Evolutionary conservation across 306 rosid species (phyloP).

Genomic region (Astragalus membranaceus): DNA sequence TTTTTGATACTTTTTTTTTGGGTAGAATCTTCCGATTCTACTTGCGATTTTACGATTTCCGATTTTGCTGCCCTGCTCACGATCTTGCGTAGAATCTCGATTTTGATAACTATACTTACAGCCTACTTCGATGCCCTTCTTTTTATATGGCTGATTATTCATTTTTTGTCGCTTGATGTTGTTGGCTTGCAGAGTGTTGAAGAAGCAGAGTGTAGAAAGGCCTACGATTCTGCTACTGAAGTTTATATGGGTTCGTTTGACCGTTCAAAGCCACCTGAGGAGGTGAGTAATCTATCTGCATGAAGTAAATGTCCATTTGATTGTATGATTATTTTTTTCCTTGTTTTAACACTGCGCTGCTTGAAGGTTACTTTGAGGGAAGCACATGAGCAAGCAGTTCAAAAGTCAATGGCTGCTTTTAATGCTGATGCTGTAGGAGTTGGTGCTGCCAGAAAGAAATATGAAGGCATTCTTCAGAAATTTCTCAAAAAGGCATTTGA

Average conservation of each 20-base stretch:
- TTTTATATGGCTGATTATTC: background rate
- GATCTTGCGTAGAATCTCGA: too few relatives aligned
- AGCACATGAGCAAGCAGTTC: slow-evolving; percentile 84
- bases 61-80: too few relatives aligned
- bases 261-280: slow-evolving; percentile 77
- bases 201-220: slow-evolving; percentile 86
- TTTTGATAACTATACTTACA: too few relatives aligned
- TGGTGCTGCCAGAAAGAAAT: slow-evolving; percentile 83
- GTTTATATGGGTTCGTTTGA: slow-evolving; percentile 71
- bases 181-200: slow-evolving; percentile 72
- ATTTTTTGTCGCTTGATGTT: background rate
- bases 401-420: slow-evolving; percentile 63
- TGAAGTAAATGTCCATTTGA: background rate
- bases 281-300: slow-evolving; percentile 49
- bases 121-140: slow-evolving; percentile 3
- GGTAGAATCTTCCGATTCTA: too few relatives aligned
- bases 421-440: slow-evolving; percentile 76
- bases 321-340: background rate
- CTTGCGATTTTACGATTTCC: too few relatives aligned
- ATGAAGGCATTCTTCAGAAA: slow-evolving; percentile 62
- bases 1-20: too few relatives aligned
- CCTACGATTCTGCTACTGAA: slow-evolving; percentile 72
- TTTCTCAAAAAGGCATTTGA: slow-evolving; percentile 73
- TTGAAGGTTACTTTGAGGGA: slow-evolving; percentile 78
- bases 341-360: slow-evolving; percentile 21